These are phyloP conservation scores for Ulvella scutata DNA, from an alignment of 139 green algal species.

Conservation along the genomic window DNA sequence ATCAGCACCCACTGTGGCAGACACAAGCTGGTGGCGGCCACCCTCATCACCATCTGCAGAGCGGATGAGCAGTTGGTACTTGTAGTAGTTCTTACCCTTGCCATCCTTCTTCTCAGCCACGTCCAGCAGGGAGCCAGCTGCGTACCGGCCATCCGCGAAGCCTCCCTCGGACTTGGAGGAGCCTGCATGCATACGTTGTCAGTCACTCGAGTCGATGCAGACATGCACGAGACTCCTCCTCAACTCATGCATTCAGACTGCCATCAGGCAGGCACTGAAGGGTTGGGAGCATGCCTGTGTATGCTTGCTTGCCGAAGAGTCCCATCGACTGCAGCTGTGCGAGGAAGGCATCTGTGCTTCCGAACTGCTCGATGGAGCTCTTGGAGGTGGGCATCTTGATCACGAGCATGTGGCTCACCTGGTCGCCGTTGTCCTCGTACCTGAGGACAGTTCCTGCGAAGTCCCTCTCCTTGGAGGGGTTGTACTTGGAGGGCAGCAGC, in stretches of 20 bases:
- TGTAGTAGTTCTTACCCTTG: conserved; percentile 97
- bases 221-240: neutral
- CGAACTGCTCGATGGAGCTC: conserved; percentile 64
- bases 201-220: no score
- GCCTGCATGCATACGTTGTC: no score
- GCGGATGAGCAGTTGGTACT: conserved; percentile 14
- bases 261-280: neutral
- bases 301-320: conserved; percentile 57
- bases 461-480: conserved; percentile 85
- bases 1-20: conserved; percentile 57
- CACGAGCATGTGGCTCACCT: conserved; percentile 80
- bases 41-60: conserved; percentile 90
- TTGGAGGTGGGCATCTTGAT: conserved; percentile 54
- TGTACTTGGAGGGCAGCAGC: conserved; percentile 89
- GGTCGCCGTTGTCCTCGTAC: conserved; percentile 94
- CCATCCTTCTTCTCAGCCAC: conserved; percentile 59
- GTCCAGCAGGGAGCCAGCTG: conserved; percentile 68
- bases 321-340: conserved; percentile 30
- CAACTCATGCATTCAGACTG: neutral
- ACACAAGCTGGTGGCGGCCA: conserved; percentile 88
- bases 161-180: conserved; percentile 84
- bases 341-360: conserved; percentile 78
- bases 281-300: conserved; percentile 22
- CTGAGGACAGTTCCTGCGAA: conserved; percentile 45
- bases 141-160: conserved; percentile 73